These are phyloP conservation scores for Chaetomiaceae sp. DNA, from an alignment of 2,329 filamentous ascomycete species.

Conservation along the genomic window DNA sequence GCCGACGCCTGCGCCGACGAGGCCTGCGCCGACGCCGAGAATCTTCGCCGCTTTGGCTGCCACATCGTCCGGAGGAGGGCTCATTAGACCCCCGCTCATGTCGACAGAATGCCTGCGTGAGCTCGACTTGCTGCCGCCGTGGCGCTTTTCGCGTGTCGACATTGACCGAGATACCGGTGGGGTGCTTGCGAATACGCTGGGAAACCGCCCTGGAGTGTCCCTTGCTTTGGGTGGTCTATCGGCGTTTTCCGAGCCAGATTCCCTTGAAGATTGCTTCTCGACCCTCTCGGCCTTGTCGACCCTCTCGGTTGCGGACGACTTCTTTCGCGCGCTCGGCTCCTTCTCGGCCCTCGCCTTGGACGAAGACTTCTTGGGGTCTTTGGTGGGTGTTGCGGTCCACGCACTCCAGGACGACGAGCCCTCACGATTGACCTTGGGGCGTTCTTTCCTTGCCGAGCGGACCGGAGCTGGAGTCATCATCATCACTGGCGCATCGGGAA, in stretches of 20 bases:
- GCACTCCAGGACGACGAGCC: constrained; percentile 65
- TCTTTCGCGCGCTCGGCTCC: constrained; percentile 36
- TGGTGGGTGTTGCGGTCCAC: constrained; percentile 56
- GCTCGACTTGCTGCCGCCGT: constrained; percentile 50
- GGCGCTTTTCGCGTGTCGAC: constrained; percentile 61
- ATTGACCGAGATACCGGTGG: constrained; percentile 64
- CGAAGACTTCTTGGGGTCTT: constrained; percentile 53
- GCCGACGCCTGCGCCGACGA: constrained; percentile 14
- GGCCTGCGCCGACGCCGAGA: constrained; percentile 51
- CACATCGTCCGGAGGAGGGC: constrained; percentile 68
- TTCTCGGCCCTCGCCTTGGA: constrained; percentile 61
- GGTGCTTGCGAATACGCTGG: constrained; percentile 63
- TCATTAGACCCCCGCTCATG: constrained; percentile 58
- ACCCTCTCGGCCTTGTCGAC: constrained; percentile 7
- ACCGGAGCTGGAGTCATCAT: constrained; percentile 30
- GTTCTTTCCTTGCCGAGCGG: constrained; percentile 63
- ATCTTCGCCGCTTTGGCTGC: constrained; percentile 74
- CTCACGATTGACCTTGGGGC: constrained; percentile 69
- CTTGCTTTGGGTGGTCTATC: constrained; percentile 43
- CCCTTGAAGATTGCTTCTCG: constrained; percentile 18
- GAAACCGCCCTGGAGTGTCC: constrained; percentile 51
- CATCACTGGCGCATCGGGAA: constrained; percentile 41
- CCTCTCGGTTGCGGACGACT: constrained; percentile 35
- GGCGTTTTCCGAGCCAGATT: constrained; percentile 41
- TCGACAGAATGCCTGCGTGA: constrained; percentile 68